Evolutionary conservation across 2,329 filamentous ascomycete species (phyloP).

Genomic region (Penicillium verrucosum): DNA sequence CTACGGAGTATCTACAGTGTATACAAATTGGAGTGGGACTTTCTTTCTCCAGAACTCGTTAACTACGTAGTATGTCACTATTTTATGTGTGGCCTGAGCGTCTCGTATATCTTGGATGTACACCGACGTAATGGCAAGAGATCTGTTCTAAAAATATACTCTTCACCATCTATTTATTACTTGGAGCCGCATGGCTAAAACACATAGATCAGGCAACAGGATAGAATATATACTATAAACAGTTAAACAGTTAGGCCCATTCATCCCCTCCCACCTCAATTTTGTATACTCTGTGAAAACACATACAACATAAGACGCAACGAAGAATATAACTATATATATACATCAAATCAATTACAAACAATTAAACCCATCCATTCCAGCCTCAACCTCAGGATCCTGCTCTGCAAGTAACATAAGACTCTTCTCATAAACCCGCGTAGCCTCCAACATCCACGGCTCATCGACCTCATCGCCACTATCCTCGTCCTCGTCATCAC

Average conservation of each 20-base stretch:
- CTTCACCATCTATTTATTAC: background rate
- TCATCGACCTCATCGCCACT: constrained; percentile 46
- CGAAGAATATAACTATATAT: background rate
- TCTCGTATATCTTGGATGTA: background rate
- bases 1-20: no score
- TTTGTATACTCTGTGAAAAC: no score
- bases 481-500: constrained; percentile 45
- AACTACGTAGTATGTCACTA: background rate
- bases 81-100: constrained; percentile 6
- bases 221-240: background rate
- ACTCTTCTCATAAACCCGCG: constrained; percentile 74
- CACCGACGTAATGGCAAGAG: background rate
- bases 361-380: constrained; percentile 19
- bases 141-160: constrained; percentile 4
- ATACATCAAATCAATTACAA: background rate
- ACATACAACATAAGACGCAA: background rate
- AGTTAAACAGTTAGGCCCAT: no score
- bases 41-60: background rate
- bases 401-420: constrained; percentile 68
- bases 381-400: constrained; percentile 12
- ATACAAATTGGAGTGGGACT: background rate
- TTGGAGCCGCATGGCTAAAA: background rate
- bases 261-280: no score
- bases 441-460: constrained; percentile 64
- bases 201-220: background rate